These are phyloP conservation scores for Viridothelium virens DNA, from an alignment of 495 filamentous ascomycete species.

Conservation along the genomic window DNA sequence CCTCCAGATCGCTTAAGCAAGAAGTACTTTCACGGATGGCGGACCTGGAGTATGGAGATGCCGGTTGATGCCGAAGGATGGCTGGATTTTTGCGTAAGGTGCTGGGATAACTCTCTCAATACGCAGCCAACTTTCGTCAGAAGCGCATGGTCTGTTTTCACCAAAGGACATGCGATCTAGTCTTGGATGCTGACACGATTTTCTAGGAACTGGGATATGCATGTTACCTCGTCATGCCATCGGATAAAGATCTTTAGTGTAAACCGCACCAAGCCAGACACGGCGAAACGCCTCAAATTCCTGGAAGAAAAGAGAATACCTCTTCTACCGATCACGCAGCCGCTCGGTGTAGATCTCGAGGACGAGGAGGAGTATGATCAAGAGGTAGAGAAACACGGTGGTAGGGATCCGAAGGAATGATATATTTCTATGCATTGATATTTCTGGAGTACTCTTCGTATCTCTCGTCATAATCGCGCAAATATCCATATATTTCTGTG, in stretches of 20 bases:
- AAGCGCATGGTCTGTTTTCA: constrained; percentile 28
- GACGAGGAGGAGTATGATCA: constrained; percentile 25
- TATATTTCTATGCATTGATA: background rate
- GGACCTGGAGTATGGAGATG: constrained; percentile 46
- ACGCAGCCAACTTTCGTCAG: constrained; percentile 44
- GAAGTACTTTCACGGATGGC: constrained; percentile 51
- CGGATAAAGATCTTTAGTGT: constrained; percentile 57
- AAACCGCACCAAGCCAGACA: constrained; percentile 45
- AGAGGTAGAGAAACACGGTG: constrained; percentile 23
- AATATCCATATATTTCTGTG: background rate
- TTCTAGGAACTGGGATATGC: constrained; percentile 52
- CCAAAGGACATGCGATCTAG: background rate
- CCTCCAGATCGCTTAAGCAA: constrained; percentile 43
- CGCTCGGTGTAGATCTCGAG: constrained; percentile 26
- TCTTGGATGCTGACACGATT: background rate
- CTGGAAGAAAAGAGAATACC: constrained; percentile 41
- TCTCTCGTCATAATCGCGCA: background rate
- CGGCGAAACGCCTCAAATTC: constrained; percentile 43
- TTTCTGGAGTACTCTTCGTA: background rate
- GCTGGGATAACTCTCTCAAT: constrained; percentile 53
- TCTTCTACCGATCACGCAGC: constrained; percentile 25
- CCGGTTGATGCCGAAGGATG: constrained; percentile 53
- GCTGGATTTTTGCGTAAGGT: constrained; percentile 49
- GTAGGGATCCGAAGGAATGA: constrained; percentile 25
- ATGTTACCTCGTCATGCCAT: constrained; percentile 59